Evolutionary conservation across 2,329 filamentous ascomycete species (phyloP), one percentile per base, ranked within the genome.

Genomic region (Cladophialophora psammophila): DNA sequence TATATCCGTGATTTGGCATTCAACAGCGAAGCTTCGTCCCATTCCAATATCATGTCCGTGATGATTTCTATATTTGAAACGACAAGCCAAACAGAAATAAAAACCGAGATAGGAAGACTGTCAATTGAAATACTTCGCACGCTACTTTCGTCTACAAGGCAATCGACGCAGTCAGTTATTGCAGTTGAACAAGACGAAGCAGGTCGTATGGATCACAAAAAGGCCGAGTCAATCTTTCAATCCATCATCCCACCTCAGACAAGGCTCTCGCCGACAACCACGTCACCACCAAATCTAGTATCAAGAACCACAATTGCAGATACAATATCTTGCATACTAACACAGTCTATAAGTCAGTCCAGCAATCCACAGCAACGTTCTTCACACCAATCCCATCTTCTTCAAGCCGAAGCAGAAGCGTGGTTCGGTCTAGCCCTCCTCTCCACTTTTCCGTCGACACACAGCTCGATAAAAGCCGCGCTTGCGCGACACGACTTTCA

Each of bases 341-440:
- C 63, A 20, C 63, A 68, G 52, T 42, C 63, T 1, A 20, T 20
- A 31, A 8, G 13, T 10, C 55, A 40, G 26, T 10, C 34, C 31
- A 32, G 31, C 52, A 18, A 35, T 7, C 5, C 36, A 32, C 9
- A 2, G 1, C 36, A 62, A 48, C 18, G 32, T 5, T 55, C 52
- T 31, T 26, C 36, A 32, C 67, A 61, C 36, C 26, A 50, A 7
- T n/a, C 35, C 53, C 32, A 32, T 48, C 50, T 35, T 15, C 42
- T 34, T 18, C 63, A 61, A 18, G 53, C 58, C 35, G 66, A 69
- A 60, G 66, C 53, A 4, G 69, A 71, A 63, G 66, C 58, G 18
- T 71, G 69, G 69, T 71, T 71, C 54, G 69, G 69, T 13, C 59
- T 71, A 3, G 69, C 20, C 7, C 62, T 67, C 18, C 61, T 71